Base-by-base conservation (phyloP, 2,329 filamentous ascomycete genomes). In the Chalaropsis thielavioides region DNA sequence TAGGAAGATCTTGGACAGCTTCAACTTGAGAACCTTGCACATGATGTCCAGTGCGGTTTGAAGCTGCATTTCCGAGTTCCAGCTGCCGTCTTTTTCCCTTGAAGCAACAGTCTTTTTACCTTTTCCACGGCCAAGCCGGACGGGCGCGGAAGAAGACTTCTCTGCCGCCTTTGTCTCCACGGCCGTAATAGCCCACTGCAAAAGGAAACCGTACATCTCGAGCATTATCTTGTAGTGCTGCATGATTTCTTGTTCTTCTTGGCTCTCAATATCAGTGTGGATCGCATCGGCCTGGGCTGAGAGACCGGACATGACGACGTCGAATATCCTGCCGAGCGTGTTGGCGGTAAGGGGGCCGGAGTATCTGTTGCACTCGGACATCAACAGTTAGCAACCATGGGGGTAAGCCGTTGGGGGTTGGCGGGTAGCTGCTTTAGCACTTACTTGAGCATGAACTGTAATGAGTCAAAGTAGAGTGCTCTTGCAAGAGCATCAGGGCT, bases 361-460 rank as follows among this genome's bases (percentile, higher is more conserved):
- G 74, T 87, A 90, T 82, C 92, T 97, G 81, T 80, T 85, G 74
- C 77, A 76, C 72, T 79, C 76, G 75, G 83, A 82, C 68, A 82
- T 77, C 77, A 82, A 64, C 43, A 31, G 63, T 17, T 63, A 41
- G 40, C 70, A 67, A 15, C n/a, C 40, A 60, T 64, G 49, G 40
- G n/a, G n/a, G n/a, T n/a, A n/a, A n/a, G n/a, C n/a, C n/a, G n/a
- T 35, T 76, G 77, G 80, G 73, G 78, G 80, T 76, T 83, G 72
- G 83, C 90, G 17, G 27, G 11, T 10, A 51, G 46, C 24, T 15
- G 46, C 10, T 27, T 6, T 4, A 27, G 54, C 15, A 38, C 54
- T 80, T 84, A 97, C 92, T 99, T 99, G 78, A 99, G 82, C 67
- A 99, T 79, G 73, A 96, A 96, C 75, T 96, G 92, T 70, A 99